Evolutionary conservation across 164 flowering plant genomes (phyloP).

Genomic region (Umbellularia californica): DNA sequence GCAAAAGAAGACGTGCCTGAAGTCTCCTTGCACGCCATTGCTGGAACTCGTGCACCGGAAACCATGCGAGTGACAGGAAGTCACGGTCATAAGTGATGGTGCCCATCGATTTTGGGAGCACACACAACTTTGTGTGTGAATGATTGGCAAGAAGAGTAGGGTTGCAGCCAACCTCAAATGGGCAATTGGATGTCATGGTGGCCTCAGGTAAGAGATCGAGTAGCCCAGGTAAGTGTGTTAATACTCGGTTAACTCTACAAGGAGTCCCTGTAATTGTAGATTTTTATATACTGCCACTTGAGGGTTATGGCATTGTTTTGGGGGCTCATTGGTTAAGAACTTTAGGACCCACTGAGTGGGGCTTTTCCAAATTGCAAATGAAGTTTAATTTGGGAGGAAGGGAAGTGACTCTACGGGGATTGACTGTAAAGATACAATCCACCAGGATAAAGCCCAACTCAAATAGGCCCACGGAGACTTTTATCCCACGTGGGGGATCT

Average conservation of each 20-base stretch:
- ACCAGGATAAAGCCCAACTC: no score
- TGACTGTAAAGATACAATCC: background rate
- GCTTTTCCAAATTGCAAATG: constrained; percentile 2
- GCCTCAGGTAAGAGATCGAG: background rate
- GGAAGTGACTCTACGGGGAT: background rate
- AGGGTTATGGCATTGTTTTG: background rate
- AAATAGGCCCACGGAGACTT: no score
- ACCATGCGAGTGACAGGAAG: background rate
- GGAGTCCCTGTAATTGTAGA: background rate
- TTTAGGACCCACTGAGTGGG: background rate
- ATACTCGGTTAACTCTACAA: background rate
- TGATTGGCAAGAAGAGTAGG: background rate
- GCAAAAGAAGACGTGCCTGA: background rate
- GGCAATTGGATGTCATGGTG: background rate
- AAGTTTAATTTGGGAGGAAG: background rate
- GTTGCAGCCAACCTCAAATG: background rate
- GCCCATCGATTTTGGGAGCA: background rate
- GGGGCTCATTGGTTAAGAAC: constrained; percentile 8
- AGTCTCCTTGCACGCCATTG: background rate
- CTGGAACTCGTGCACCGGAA: background rate
- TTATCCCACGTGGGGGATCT: no score
- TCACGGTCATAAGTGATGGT: background rate
- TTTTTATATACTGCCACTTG: background rate
- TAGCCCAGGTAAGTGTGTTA: background rate
- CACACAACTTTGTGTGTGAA: background rate